Evolutionary conservation across 495 filamentous ascomycete species (phyloP).

Genomic region (Podospora bellae-mahoneyi): DNA sequence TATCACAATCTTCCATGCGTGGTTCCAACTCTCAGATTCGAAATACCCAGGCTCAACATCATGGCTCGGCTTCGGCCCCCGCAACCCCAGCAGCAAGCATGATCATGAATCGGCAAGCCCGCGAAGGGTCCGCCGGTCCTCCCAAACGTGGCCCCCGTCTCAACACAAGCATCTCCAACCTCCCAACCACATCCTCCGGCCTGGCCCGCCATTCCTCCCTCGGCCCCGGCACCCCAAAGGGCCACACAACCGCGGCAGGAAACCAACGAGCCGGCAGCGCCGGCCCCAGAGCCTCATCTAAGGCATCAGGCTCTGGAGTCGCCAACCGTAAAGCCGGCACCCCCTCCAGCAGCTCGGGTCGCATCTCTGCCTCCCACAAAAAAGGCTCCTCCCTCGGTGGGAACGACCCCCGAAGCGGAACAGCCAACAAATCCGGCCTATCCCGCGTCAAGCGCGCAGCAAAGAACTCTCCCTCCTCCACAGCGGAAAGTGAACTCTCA

Average conservation of each 20-base stretch:
- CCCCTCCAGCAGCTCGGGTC: conserved; percentile 49
- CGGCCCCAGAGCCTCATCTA: conserved; percentile 59
- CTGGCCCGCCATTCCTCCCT: conserved; percentile 76
- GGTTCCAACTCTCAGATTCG: conserved; percentile 41
- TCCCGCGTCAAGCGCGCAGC: conserved; percentile 52
- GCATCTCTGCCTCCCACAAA: conserved; percentile 39
- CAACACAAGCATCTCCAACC: conserved; percentile 58
- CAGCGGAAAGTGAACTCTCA: conserved; percentile 60
- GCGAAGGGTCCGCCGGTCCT: conserved; percentile 75
- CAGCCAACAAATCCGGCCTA: conserved; percentile 44
- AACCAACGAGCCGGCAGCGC: conserved; percentile 66
- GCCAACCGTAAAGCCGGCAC: conserved; percentile 57
- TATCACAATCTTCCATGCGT: conserved; percentile 34
- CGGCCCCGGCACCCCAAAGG: conserved; percentile 84
- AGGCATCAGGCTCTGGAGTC: conserved; percentile 34
- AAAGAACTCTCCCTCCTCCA: conserved; percentile 59
- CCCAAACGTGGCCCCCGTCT: conserved; percentile 70
- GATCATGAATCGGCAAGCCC: conserved; percentile 58
- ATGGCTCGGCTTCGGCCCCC: conserved; percentile 55
- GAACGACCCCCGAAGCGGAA: conserved; percentile 34
- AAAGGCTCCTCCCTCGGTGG: conserved; percentile 57
- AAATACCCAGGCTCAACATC: conserved; percentile 40
- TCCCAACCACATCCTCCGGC: conserved; percentile 67
- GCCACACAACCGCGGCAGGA: conserved; percentile 51
- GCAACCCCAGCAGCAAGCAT: conserved; percentile 62